These are phyloP conservation scores for Amanita subjunquillea DNA, from an alignment of 768 basidiomycete genomes.

Conservation along the genomic window DNA sequence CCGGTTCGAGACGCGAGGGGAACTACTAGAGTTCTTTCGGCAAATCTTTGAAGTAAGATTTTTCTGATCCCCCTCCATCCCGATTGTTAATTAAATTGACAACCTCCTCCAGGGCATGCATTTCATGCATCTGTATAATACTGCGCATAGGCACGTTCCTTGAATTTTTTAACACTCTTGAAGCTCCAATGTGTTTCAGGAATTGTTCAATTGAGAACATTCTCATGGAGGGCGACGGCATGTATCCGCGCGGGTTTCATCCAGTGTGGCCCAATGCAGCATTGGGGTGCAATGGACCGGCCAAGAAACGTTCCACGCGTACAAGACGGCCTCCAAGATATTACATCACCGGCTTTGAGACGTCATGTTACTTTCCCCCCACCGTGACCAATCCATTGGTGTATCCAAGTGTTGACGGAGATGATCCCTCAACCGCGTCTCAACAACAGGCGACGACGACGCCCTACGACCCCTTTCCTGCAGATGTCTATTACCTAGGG, in stretches of 20 bases:
- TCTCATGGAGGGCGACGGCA: constrained; percentile 15
- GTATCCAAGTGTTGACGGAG: constrained; percentile 7
- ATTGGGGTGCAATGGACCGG: constrained; percentile 9
- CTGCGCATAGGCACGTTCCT: constrained; percentile 18
- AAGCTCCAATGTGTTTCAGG: constrained; percentile 8
- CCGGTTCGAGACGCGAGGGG: constrained; percentile 20
- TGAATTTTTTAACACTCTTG: background rate
- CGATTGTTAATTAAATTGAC: background rate
- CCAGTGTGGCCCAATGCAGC: constrained; percentile 8
- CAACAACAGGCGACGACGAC: constrained; percentile 28
- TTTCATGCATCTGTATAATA: constrained; percentile 22
- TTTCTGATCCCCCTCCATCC: background rate
- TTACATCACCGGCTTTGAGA: constrained; percentile 21
- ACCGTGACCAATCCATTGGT: constrained; percentile 15
- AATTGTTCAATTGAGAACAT: constrained; percentile 21
- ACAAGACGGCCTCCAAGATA: constrained; percentile 16
- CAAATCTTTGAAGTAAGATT: constrained; percentile 17
- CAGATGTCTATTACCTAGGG: constrained; percentile 34
- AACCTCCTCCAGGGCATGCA: constrained; percentile 15
- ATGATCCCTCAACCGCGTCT: background rate
- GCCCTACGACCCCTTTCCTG: constrained; percentile 27
- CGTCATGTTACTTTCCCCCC: constrained; percentile 16
- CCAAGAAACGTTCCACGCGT: constrained; percentile 7
- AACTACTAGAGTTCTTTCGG: constrained; percentile 18
- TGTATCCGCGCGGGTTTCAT: constrained; percentile 14